Evolutionary conservation across 1,284 basidiomycete genomes (phyloP).

Genomic region (Singerocomus inundabilis): DNA sequence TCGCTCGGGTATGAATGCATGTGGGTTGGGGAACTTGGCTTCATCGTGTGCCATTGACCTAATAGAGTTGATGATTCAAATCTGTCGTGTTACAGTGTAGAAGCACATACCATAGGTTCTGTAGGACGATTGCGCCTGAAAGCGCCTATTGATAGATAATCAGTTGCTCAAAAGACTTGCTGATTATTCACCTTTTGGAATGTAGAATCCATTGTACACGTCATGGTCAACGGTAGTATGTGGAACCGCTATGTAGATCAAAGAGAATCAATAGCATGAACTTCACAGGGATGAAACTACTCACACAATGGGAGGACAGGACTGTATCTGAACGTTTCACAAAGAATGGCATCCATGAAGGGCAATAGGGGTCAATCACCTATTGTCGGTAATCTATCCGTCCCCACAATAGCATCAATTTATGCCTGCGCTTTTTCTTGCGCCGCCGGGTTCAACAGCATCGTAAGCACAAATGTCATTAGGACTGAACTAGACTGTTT

Average conservation of each 20-base stretch:
- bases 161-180: too few relatives aligned
- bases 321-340: slow-evolving; percentile 8
- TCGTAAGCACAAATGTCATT: slow-evolving; percentile 17
- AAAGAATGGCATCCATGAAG: slow-evolving; percentile 18
- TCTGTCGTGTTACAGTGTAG: neutral
- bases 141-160: too few relatives aligned
- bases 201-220: too few relatives aligned
- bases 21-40: too few relatives aligned
- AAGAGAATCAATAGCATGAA: neutral
- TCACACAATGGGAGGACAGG: slow-evolving; percentile 6
- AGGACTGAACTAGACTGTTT: slow-evolving; percentile 10
- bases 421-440: slow-evolving; percentile 18
- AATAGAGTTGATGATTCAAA: neutral
- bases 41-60: slow-evolving; percentile 15
- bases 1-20: too few relatives aligned
- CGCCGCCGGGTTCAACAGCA: slow-evolving; percentile 12
- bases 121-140: too few relatives aligned
- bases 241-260: too few relatives aligned
- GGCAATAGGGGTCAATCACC: slow-evolving; percentile 16
- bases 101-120: slow-evolving; percentile 12
- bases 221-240: too few relatives aligned
- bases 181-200: too few relatives aligned
- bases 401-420: slow-evolving; percentile 14
- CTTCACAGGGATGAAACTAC: neutral
- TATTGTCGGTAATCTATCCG: slow-evolving; percentile 14